Percentiles rank a stretch among this genome's conserved stretches.
phyloP scores from a whole-genome alignment of 495 filamentous ascomycete species.

The Penicilliopsis zonata region DNA sequence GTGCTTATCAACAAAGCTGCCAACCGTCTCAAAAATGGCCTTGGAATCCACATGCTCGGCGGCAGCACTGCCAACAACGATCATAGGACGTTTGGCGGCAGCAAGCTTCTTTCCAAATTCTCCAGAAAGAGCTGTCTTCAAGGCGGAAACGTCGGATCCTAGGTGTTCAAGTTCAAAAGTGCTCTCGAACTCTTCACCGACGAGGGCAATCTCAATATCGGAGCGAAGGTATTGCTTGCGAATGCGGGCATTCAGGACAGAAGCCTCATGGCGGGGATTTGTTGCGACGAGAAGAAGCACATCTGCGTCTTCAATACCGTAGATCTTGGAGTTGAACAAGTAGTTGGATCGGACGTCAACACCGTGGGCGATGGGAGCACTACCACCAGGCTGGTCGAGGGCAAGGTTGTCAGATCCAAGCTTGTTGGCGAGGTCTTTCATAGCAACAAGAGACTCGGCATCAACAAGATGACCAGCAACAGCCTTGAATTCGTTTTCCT shows the following conservation, averaged over 20 bases:
- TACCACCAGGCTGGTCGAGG: constrained; percentile 78
- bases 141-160: constrained; percentile 57
- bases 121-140: constrained; percentile 79
- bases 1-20: constrained; percentile 84
- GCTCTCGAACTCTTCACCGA: constrained; percentile 82
- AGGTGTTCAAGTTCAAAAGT: constrained; percentile 91
- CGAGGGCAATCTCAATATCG: constrained; percentile 82
- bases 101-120: constrained; percentile 83
- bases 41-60: constrained; percentile 84
- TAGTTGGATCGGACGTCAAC: constrained; percentile 92
- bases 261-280: constrained; percentile 89
- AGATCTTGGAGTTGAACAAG: constrained; percentile 89
- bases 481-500: constrained; percentile 89
- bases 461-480: constrained; percentile 86
- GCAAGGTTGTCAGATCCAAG: constrained; percentile 92
- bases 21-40: constrained; percentile 82
- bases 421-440: constrained; percentile 94
- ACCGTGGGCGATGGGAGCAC: constrained; percentile 77
- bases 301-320: constrained; percentile 87
- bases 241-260: constrained; percentile 89
- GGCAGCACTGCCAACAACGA: constrained; percentile 82
- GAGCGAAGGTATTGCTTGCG: constrained; percentile 95
- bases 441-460: constrained; percentile 82
- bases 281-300: constrained; percentile 85
- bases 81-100: constrained; percentile 86